These are phyloP conservation scores for Psilocybe sp. DNA, from an alignment of 768 basidiomycete species.

Conservation along the genomic window DNA sequence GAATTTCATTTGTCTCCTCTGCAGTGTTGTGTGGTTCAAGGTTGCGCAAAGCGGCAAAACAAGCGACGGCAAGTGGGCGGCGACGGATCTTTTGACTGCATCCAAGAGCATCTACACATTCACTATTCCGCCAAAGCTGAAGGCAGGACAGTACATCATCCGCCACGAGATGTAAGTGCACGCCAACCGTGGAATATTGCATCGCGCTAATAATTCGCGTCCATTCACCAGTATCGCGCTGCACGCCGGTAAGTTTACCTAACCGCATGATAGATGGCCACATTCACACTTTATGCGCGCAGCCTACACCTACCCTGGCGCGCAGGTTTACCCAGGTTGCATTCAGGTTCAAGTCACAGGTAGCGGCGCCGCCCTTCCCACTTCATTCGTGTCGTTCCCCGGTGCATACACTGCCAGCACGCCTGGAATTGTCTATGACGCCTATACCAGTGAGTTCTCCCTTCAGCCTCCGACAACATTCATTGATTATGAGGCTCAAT, in stretches of 20 bases:
- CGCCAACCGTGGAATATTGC: too few species aligned
- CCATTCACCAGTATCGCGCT: too few species aligned
- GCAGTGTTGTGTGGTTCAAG: conserved; percentile 51
- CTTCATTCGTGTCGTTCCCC: conserved; percentile 48
- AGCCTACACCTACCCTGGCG: conserved; percentile 41
- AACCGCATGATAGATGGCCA: too few species aligned
- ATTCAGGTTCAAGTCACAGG: conserved; percentile 46
- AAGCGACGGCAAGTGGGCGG: conserved; percentile 41
- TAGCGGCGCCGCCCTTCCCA: conserved; percentile 39
- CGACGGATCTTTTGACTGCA: conserved; percentile 35
- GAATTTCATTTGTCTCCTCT: background rate
- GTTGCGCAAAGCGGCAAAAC: conserved; percentile 44
- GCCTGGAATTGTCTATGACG: conserved; percentile 35
- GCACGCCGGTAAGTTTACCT: too few species aligned
- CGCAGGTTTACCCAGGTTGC: conserved; percentile 43
- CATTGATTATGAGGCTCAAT: background rate
- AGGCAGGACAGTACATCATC: conserved; percentile 47
- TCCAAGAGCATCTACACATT: conserved; percentile 42
- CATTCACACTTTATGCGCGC: background rate
- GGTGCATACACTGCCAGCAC: conserved; percentile 38
- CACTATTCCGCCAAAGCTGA: conserved; percentile 42
- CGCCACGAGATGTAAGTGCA: conserved; percentile 41
- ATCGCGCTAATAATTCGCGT: too few species aligned
- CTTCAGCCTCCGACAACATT: background rate
- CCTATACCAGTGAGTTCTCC: conserved; percentile 26